Conservation (phyloP, 2,329 filamentous ascomycete species). For the Cercospora citrullina region DNA sequence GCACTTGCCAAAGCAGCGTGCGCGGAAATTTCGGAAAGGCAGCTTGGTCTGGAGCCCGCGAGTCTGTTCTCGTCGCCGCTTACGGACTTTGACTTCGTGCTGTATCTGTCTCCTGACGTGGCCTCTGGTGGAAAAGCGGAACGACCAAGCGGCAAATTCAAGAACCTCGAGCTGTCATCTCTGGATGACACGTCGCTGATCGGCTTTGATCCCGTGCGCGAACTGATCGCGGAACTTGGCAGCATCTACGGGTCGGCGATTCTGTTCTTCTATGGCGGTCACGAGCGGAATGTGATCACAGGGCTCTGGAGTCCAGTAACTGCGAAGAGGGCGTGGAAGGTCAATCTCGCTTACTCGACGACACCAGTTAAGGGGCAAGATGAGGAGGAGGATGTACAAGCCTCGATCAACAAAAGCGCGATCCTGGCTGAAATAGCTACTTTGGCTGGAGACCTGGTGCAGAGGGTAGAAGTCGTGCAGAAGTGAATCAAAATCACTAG, state of each 20-base stretch:
- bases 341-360: slow-evolving; percentile 69
- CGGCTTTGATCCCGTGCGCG: slow-evolving; percentile 60
- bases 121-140: slow-evolving; percentile 34
- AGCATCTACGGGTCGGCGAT: slow-evolving; percentile 66
- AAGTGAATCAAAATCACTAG: neutral
- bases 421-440: slow-evolving; percentile 72
- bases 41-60: slow-evolving; percentile 46
- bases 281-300: slow-evolving; percentile 58
- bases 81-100: slow-evolving; percentile 80
- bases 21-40: slow-evolving; percentile 48
- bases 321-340: slow-evolving; percentile 62
- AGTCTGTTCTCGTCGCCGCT: slow-evolving; percentile 72
- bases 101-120: slow-evolving; percentile 63
- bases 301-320: slow-evolving; percentile 65
- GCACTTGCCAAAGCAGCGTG: slow-evolving; percentile 75
- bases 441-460: slow-evolving; percentile 62
- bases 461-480: slow-evolving; percentile 58
- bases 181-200: slow-evolving; percentile 47
- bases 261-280: slow-evolving; percentile 74
- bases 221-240: slow-evolving; percentile 68
- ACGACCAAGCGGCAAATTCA: slow-evolving; percentile 62
- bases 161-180: slow-evolving; percentile 70
- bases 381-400: slow-evolving; percentile 45
- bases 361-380: slow-evolving; percentile 49
- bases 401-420: slow-evolving; percentile 64